Percentiles rank a stretch among this genome's conserved stretches.
Conservation (phyloP, 2,329 filamentous ascomycete genomes). For the Cladosporium colombiae region DNA sequence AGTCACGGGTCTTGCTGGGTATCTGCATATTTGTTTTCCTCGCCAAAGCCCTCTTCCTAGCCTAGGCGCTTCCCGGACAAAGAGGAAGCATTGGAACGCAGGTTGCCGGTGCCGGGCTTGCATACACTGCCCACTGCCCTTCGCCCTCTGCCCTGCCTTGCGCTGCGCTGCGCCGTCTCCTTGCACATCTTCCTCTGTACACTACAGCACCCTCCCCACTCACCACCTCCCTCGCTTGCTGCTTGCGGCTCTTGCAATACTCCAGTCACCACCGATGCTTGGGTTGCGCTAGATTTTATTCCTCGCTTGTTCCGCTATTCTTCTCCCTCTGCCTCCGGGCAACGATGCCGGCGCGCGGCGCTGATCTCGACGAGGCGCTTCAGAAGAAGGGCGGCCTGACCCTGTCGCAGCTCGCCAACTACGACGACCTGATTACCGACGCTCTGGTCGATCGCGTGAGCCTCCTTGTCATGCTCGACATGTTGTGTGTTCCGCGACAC, state of each 20-base stretch:
- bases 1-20: not conserved
- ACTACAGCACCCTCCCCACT: not conserved
- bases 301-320: not conserved
- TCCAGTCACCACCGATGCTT: not conserved
- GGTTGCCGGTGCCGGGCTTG: not conserved
- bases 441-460: slow-evolving; percentile 91
- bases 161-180: not conserved
- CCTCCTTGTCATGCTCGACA: slow-evolving; percentile 26
- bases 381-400: slow-evolving; percentile 73
- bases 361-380: slow-evolving; percentile 46
- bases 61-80: not conserved
- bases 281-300: not conserved
- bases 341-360: slow-evolving; percentile 24
- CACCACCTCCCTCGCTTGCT: not conserved
- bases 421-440: slow-evolving; percentile 96
- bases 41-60: not conserved
- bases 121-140: not conserved
- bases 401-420: slow-evolving; percentile 81
- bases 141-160: not conserved
- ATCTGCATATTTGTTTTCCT: not conserved
- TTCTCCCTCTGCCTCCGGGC: not conserved
- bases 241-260: slow-evolving; percentile 1
- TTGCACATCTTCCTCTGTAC: not conserved
- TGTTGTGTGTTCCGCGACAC: not conserved
- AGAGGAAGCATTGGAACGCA: slow-evolving; percentile 5